Base-by-base conservation (phyloP, 139 green algal species). In the Chlorella vulgaris region DNA sequence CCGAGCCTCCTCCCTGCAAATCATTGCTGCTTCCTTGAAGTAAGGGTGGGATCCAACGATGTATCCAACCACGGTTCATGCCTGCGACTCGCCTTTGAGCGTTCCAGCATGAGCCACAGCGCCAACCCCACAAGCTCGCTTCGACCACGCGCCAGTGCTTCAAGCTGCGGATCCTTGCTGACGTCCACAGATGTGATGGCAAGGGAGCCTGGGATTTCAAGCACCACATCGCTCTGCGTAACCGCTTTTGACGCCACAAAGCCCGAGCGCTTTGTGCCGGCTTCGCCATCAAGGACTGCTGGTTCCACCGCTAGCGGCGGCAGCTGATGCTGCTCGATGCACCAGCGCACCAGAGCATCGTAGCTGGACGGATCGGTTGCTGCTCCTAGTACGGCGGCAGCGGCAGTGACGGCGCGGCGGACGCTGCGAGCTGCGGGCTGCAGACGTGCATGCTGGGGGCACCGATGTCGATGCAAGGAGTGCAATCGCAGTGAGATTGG, bases 101-200 rank as follows among this genome's bases (percentile, higher is more conserved):
- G 84, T 86, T 98, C 93, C 10, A 88, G 87, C 79, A 97, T 81
- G 7, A 98, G 87, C 93, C 94, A 98, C 22, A 98, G 88, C 28
- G 96, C 90, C 4, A 98, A 85, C 3, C 86, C 90, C 4, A 94
- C 84, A 29, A 98, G 88, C 87, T 98, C 94, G 61, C 88, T 88
- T 33, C 86, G 81, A 2, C 90, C 88, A 31, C 85, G 84, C 19
- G 93, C 93, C 22, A 94, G 29, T 0, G 58, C 22, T 0, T 88
- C 87, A 31, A 97, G 81, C 28, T 91, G 66, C 1, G 86, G 58
- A 60, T 97, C 85, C 22, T 91, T 82, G 51, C 87, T 83, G 10
- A 95, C 94, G 60, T 98, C 95, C 7, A 94, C 88, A 0, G 71
- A 76, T 1, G 95, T 98, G 28, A 98, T 77, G 0, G 87, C 91